Evolutionary conservation across 2,329 filamentous ascomycete genomes (phyloP), one percentile per base, ranked within the genome.

Genomic region (Alternaria rosae): DNA sequence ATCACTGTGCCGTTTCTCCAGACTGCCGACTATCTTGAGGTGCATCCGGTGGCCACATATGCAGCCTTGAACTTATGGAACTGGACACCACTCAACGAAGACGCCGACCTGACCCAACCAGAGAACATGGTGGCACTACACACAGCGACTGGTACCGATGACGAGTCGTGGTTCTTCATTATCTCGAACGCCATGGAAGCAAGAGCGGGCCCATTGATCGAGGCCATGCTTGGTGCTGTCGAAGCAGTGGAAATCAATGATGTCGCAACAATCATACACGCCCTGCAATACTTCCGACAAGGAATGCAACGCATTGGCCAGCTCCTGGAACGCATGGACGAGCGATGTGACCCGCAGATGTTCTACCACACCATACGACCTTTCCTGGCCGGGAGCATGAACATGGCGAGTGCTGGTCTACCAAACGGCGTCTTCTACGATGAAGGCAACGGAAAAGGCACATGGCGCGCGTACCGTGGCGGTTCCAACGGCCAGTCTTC

Each of bases 401-500:
- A 85, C 57, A 86, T 86, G 84, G 81, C 80, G 8, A 76, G 79
- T 3, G 84, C 84, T 0, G 84, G 84, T 4, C 69, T 86, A 28
- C 83, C 84, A 0, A 78, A 80, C 6, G 85, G 85, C 11, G 81
- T 86, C 3, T 86, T 84, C 65, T 86, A 85, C 64, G 84, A 86
- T 55, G 74, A 82, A 41, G 84, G 84, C 4, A 68, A 83, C 8
- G 83, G 82, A 0, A 78, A 79, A 38, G 84, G 83, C 1, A 73
- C 81, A 12, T 86, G 84, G 84, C 77, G 79, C 20, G 82, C 84
- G 52, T 83, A 85, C 59, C 82, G 83, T 30, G 85, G 85, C 3
- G 85, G 85, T 0, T 86, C 84, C 64, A 87, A 87, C 66, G 85
- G 83, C 0, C 85, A 86, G 66, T 86, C 84, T 71, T 85, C 84